These are phyloP conservation scores for Globisporangium orthogonon DNA, from an alignment of 352 stramenopile species.

Conservation along the genomic window DNA sequence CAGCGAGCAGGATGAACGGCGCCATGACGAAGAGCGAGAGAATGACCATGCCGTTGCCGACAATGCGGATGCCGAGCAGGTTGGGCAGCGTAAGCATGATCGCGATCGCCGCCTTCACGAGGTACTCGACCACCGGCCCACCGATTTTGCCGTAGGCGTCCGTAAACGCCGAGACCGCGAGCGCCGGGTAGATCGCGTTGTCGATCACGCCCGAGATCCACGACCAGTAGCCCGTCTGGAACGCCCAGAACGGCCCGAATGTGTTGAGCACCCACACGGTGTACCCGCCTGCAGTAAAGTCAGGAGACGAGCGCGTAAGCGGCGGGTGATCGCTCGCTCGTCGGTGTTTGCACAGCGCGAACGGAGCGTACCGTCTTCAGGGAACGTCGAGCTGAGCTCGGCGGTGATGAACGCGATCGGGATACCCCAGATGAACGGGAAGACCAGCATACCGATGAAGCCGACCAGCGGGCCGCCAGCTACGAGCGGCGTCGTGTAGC, in stretches of 20 bases:
- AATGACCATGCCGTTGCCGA: conserved; percentile 66
- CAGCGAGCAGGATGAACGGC: conserved; percentile 81
- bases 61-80: conserved; percentile 63
- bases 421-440: conserved; percentile 88
- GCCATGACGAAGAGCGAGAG: conserved; percentile 86
- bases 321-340: neutral
- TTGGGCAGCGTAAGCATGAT: conserved; percentile 34
- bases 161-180: conserved; percentile 41
- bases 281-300: conserved; percentile 35
- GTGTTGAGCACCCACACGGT: conserved; percentile 90
- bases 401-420: conserved; percentile 91
- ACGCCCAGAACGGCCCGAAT: conserved; percentile 86
- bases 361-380: conserved; percentile 45
- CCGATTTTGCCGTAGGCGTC: conserved; percentile 29
- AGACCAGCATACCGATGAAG: conserved; percentile 81
- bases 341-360: neutral
- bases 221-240: conserved; percentile 71
- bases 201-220: conserved; percentile 90
- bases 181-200: conserved; percentile 90
- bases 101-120: conserved; percentile 39
- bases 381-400: conserved; percentile 88
- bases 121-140: conserved; percentile 24
- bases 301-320: neutral
- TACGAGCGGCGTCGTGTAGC: neutral
- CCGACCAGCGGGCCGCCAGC: conserved; percentile 59